A percentile compares a stretch with the other conserved stretches of the same genome.
Conservation (phyloP, 371 early-diverging fungal species). For the Rhizopus sp. region DNA sequence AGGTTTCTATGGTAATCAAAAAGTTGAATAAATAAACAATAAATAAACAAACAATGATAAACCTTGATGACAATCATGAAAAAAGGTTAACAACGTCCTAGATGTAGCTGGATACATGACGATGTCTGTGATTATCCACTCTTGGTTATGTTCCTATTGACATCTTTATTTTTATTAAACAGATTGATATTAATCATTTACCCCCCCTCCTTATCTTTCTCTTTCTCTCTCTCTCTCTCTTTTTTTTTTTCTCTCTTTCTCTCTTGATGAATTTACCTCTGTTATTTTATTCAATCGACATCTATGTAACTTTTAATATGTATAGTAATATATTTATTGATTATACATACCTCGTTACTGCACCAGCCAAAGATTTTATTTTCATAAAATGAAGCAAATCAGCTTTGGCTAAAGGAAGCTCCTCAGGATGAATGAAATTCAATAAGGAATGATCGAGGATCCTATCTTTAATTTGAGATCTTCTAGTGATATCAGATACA, state of each 20-base stretch:
- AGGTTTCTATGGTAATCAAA: neutral
- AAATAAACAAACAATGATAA: neutral
- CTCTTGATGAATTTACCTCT: neutral
- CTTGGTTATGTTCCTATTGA: neutral
- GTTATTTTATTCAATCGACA: slow-evolving; percentile 11
- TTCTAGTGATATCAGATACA: slow-evolving; percentile 34
- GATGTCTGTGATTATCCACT: slow-evolving; percentile 53
- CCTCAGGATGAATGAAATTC: slow-evolving; percentile 65
- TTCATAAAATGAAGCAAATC: slow-evolving; percentile 56
- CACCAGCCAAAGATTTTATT: slow-evolving; percentile 52
- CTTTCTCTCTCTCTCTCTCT: neutral
- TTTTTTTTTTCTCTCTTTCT: too few species aligned
- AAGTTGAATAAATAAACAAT: neutral
- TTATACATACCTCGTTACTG: slow-evolving; percentile 58
- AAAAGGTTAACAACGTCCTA: slow-evolving; percentile 57
- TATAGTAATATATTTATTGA: neutral
- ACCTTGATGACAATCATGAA: slow-evolving; percentile 38
- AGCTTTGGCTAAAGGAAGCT: slow-evolving; percentile 46
- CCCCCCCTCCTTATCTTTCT: neutral
- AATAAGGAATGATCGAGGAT: slow-evolving; percentile 42
- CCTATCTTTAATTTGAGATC: slow-evolving; percentile 32
- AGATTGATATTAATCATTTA: neutral
- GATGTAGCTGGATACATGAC: slow-evolving; percentile 61
- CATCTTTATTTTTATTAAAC: too few species aligned
- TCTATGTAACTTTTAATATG: neutral